Evolutionary conservation across 2,329 filamentous ascomycete species (phyloP), one percentile per base, ranked within the genome.

Genomic region (Sarocladium oryzae): DNA sequence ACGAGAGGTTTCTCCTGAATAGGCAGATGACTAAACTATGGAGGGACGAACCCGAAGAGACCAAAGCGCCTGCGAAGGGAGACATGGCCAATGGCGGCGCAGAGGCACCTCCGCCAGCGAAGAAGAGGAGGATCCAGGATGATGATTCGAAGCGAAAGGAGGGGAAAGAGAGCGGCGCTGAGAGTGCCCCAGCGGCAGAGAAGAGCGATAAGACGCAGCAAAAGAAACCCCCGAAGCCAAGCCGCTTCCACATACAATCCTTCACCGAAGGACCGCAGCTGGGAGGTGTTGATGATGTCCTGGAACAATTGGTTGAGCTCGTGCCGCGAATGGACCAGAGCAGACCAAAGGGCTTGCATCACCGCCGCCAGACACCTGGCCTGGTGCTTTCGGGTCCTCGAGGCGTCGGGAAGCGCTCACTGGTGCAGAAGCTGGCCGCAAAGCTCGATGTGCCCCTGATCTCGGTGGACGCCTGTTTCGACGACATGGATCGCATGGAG

Each of bases 351-450:
- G 28, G 11, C 24, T 18, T 36, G 10, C 13, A 36, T 2, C 36
- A 46, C 5, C 57, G 55, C 51, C 52, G 57, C n/a, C 55, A 51
- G 16, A 50, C 54, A 0, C 53, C 60, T 0, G 88, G 88, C 48
- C 81, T 93, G 15, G 67, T 93, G 2, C 69, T 95, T 2, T 86
- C 91, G 58, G 89, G 89, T 0, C 89, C 89, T 1, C 81, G 86
- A 1, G 88, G 88, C 16, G 89, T 86, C 56, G 89, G 89, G 55
- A 93, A 95, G 65, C 89, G 84, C 0, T 84, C 88, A 64, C 78
- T 92, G 43, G 82, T 88, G 6, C 81, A 85, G 59, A 85, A 84
- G 1, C 82, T 88, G 56, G 88, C 89, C 2, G 83, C 85, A 2
- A 79, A 82, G 54, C 71, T 89, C 15, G 82, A 81, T 1, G 81